phyloP scores from a whole-genome alignment of 75 land plant species.

The Selaginella tamariscina region DNA sequence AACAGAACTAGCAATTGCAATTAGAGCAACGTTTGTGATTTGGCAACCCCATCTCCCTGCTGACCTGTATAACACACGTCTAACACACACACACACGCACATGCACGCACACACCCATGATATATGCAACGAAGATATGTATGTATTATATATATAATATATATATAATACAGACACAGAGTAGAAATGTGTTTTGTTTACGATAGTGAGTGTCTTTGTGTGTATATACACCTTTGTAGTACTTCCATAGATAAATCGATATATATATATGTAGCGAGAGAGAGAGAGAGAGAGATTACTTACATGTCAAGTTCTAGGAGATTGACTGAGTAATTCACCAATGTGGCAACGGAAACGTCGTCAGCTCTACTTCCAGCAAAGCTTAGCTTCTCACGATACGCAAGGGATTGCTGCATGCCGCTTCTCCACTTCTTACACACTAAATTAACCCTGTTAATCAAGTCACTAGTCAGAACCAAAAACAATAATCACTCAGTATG shows the following conservation, averaged over 20 bases:
- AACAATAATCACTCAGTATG: too few species aligned
- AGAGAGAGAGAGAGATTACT: background rate
- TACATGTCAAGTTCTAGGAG: constrained; percentile 79
- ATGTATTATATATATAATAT: too few species aligned
- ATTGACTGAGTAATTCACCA: constrained; percentile 38
- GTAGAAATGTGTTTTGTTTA: too few species aligned
- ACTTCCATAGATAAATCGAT: too few species aligned
- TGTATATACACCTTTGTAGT: too few species aligned
- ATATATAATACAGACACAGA: too few species aligned
- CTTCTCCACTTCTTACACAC: constrained; percentile 77
- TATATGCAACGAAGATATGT: too few species aligned
- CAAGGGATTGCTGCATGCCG: constrained; percentile 53
- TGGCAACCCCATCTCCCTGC: constrained; percentile 78
- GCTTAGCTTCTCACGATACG: constrained; percentile 51
- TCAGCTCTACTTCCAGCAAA: constrained; percentile 77
- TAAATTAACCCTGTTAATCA: constrained; percentile 49
- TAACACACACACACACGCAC: too few species aligned
- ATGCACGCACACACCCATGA: too few species aligned
- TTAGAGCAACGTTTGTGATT: constrained; percentile 63
- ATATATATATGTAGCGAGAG: background rate
- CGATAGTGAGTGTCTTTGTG: too few species aligned
- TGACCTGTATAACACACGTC: constrained; percentile 57
- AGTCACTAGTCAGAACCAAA: background rate
- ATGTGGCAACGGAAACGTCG: constrained; percentile 48
- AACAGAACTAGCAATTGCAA: constrained; percentile 44